phyloP scores from a whole-genome alignment of 2,329 filamentous ascomycete species.

The Aschersonia sp. region DNA sequence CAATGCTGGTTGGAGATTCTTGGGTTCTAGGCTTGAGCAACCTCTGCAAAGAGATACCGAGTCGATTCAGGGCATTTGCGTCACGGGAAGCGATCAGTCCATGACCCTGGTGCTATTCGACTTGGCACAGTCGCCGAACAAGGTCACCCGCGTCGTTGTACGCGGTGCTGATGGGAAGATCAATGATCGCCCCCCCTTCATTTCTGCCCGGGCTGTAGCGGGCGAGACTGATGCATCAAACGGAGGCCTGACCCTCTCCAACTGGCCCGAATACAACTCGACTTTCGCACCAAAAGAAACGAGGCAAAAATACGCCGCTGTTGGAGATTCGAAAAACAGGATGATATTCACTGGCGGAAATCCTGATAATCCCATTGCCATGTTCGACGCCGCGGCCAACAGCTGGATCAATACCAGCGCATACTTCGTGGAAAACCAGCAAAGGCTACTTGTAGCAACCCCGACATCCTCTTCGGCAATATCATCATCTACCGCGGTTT shows the following conservation, averaged over 20 bases:
- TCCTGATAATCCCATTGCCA: constrained; percentile 48
- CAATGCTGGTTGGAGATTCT: constrained; percentile 47
- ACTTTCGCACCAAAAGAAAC: constrained; percentile 50
- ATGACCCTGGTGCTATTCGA: constrained; percentile 71
- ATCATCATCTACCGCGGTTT: constrained; percentile 6
- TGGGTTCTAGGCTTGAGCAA: constrained; percentile 46
- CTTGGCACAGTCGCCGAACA: constrained; percentile 58
- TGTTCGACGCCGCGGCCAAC: constrained; percentile 67
- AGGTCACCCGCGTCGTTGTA: constrained; percentile 55
- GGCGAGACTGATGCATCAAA: constrained; percentile 6
- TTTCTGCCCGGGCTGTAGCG: constrained; percentile 19
- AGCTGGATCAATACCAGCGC: constrained; percentile 60
- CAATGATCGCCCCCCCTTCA: constrained; percentile 29
- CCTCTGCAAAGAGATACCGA: constrained; percentile 44
- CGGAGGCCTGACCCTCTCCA: constrained; percentile 36
- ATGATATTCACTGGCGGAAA: constrained; percentile 71
- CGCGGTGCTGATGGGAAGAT: constrained; percentile 43
- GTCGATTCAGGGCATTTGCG: constrained; percentile 44
- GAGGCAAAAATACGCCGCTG: constrained; percentile 57
- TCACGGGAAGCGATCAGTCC: constrained; percentile 61
- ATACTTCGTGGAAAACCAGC: constrained; percentile 38
- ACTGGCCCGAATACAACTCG: constrained; percentile 70
- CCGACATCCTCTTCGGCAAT: constrained; percentile 14
- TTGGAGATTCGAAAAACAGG: constrained; percentile 48
- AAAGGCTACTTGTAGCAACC: constrained; percentile 21